These are phyloP conservation scores for Monosporozyma aerobia DNA, from an alignment of 805 yeast genomes.

Conservation along the genomic window DNA sequence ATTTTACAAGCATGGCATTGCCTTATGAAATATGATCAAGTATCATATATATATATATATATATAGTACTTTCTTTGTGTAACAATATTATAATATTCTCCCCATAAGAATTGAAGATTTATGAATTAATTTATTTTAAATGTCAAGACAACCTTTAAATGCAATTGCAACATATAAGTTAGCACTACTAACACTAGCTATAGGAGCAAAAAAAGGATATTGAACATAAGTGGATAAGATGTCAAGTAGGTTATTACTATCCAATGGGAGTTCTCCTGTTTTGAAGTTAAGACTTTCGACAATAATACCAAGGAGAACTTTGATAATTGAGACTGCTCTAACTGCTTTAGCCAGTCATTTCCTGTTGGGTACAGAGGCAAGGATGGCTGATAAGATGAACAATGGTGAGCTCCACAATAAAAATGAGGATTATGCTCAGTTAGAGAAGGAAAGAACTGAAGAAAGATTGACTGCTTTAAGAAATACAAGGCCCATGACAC, in stretches of 20 bases:
- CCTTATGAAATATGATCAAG: background rate
- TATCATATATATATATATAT: background rate
- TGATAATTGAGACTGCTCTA: conserved; percentile 6
- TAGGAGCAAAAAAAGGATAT: background rate
- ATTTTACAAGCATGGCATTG: background rate
- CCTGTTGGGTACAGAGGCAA: conserved; percentile 35
- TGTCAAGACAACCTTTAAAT: background rate
- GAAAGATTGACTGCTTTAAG: conserved; percentile 15
- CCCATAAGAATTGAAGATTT: background rate
- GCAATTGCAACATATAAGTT: background rate
- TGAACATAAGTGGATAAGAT: background rate
- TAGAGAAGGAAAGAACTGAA: conserved; percentile 28
- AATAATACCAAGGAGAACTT: background rate
- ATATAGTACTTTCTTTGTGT: background rate
- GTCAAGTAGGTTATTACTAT: background rate
- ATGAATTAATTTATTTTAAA: background rate
- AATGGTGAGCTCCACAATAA: conserved; percentile 24
- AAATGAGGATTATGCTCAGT: conserved; percentile 30
- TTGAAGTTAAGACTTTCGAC: background rate
- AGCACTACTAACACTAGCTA: too few relatives aligned
- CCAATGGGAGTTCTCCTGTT: background rate
- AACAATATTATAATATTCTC: background rate
- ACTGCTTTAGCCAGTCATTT: conserved; percentile 16
- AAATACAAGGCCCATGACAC: conserved; percentile 23
- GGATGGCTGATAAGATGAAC: conserved; percentile 52